Base-by-base conservation (phyloP, 768 basidiomycete genomes). In the Atractiella rhizophila region DNA sequence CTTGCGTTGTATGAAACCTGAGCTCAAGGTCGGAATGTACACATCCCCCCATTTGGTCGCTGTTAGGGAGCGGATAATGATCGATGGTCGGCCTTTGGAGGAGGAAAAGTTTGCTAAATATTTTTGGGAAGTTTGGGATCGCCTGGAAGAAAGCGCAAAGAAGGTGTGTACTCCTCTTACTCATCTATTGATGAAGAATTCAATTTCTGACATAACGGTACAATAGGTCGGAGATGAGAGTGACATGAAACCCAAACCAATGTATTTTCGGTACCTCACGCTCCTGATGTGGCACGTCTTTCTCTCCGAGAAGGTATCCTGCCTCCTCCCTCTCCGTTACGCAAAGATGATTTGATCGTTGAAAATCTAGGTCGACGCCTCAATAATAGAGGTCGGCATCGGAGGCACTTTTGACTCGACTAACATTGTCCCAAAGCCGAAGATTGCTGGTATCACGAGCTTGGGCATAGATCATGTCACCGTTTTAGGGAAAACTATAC, bases 111-210 rank as follows among this genome's bases (percentile, higher is more conserved):
- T 98, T 58, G 67, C 83, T 11, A 73, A 68, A 54, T 91, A 75
- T 57, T 96, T 96, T 61, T 98, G 83, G 52, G 76, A 94, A 51
- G 76, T 96, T 1, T 98, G 88, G 88, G 77, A 94, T 53, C 68
- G 64, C 44, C 64, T 94, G 8, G 66, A 74, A 37, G 51, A 57
- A 30, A 76, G 76, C 48, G 61, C n/a, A n/a, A n/a, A 67, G 28
- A 57, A 61, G 51, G 83, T 85, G 52, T 30, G 64, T 56, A 9
- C 5, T 20, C 30, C 11, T n/a, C 9, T 30, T 27, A 16, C 37
- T 7, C 20, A 25, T n/a, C 36, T 13, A n/a, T 5, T 18, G 18
- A 7, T 39, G 18, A 8, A 25, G 18, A n/a, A 29, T 45, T 25
- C 19, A 20, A 16, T 32, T 8, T 20, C 15, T 18, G 28, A 9